Conservation (phyloP, 331 rosid species). For the Dryas integrifolia region DNA sequence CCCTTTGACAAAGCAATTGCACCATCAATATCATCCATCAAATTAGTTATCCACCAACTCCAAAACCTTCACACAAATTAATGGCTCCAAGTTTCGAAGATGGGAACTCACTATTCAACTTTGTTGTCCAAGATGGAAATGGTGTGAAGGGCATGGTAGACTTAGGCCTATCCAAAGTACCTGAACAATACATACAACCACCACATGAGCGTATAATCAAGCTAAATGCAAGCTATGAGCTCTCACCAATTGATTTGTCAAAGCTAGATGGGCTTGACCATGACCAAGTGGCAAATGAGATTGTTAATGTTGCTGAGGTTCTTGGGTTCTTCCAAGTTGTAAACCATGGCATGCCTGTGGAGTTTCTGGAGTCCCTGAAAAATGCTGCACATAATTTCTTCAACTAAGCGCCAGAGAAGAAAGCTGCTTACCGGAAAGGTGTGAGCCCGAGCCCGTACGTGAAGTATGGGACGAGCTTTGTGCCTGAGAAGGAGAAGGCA, state of each 20-base stretch:
- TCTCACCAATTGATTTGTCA: slow-evolving; percentile 48
- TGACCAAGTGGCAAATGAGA: slow-evolving; percentile 39
- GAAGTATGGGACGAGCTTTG: slow-evolving; percentile 65
- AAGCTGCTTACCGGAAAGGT: slow-evolving; percentile 37
- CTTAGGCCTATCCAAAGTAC: slow-evolving; percentile 47
- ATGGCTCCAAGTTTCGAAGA: slow-evolving; percentile 34
- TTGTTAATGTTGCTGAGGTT: slow-evolving; percentile 47
- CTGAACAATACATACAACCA: slow-evolving; percentile 56
- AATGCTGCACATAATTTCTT: slow-evolving; percentile 49
- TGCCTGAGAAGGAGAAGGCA: slow-evolving; percentile 61
- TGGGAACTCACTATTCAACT: slow-evolving; percentile 42
- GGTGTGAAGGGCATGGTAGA: slow-evolving; percentile 65
- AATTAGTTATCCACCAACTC: not conserved
- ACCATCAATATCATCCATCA: not conserved
- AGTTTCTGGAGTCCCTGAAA: slow-evolving; percentile 44
- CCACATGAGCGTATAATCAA: slow-evolving; percentile 43
- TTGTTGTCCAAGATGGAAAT: slow-evolving; percentile 58
- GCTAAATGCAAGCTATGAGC: slow-evolving; percentile 10
- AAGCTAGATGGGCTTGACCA: slow-evolving; percentile 47
- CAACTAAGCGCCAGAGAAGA: slow-evolving; percentile 36
- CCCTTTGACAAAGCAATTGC: not conserved
- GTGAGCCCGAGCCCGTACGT: slow-evolving; percentile 40
- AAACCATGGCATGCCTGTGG: slow-evolving; percentile 55
- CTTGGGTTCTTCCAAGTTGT: slow-evolving; percentile 64
- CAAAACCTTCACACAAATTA: not conserved